Evolutionary conservation across 331 rosid genomes (phyloP), one percentile per base, ranked within the genome.

Genomic region (Rhamnella rubrinervis): DNA sequence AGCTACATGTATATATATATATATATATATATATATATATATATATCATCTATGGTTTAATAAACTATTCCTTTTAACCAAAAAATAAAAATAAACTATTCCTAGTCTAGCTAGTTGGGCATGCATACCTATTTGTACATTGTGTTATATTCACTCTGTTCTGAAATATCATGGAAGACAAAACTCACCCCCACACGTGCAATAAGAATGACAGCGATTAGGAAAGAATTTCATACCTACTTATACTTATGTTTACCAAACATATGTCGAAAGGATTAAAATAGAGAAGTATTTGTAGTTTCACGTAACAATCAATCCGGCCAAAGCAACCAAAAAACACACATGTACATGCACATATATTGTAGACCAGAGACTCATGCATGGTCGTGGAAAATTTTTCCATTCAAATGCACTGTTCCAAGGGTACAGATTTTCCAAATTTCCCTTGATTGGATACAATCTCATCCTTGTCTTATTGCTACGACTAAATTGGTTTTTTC

Each of bases 31-130:
- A 23, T 23, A 23, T 23, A 23, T 23, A 23, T 23, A 23, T 4
- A 40, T 12, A 40, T 40, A 40, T 40, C 2, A 40, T 11, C 3
- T 40, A 4, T 39, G 8, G 13, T 7, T 40, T 44, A 44, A 16
- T 37, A 31, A 11, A 55, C 72, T 67, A 47, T 70, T 59, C 17
- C 18, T 66, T n/a, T n/a, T n/a, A n/a, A n/a, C n/a, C n/a, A n/a
- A n/a, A n/a, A n/a, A n/a, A n/a, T n/a, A n/a, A n/a, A n/a, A 44
- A 16, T 37, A 31, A 11, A 55, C 72, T 67, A 47, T 70, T 59
- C 17, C 18, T 66, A 67, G 74, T 68, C 74, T 6, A 61, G 58
- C 46, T 55, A 15, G 67, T 52, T 21, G 65, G 65, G 74, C 46
- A 40, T 7, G 31, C 41, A 68, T 8, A 38, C 11, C 16, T 4